Evolutionary conservation across 805 yeast species (phyloP), one percentile per base, ranked within the genome.

Genomic region (Kuraishia hungarica): DNA sequence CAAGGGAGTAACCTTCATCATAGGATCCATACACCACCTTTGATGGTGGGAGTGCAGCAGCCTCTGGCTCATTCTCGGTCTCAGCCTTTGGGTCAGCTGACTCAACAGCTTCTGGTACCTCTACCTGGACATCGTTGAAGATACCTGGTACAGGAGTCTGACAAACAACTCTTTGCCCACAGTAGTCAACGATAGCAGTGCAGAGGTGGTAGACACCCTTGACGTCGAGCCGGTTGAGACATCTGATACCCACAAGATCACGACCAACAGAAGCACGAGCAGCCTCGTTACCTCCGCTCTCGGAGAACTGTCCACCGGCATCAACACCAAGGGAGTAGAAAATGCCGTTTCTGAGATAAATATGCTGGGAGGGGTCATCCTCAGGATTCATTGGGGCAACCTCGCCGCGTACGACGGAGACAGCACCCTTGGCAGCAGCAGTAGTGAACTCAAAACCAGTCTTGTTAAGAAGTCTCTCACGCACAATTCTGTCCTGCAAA

Each of bases 131-230:
- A 55, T 79, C 77, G 54, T 80, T 74, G 68, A 87, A 85, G 55
- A 87, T 82, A 57, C 98, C 98, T 17, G 99, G 99, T 50, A 93
- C 96, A 13, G 97, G 97, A 15, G 97, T 89, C 73, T 93, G 98
- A 68, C 96, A 89, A 46, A 93, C 79, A 43, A 93, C 76, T 68
- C 98, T 81, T 63, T 83, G 86, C 58, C 98, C 99, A 65, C 88
- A 83, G 72, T 82, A 93, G 69, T 93, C 98, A 55, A 93, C 89
- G 56, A 91, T 78, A n/a, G 92, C 79, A 2, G 97, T 88, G 62
- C 89, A 81, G 57, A 93, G 75, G 53, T 86, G 85, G 64, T 83
- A 81, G 47, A 91, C 75, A 50, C 84, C 89, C 11, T 72, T 72
- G 39, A 82, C 65, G 62, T 87, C 89, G 50, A 86, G 70, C 61